Conservation (phyloP, 208 protist genomes). For the Leishmania guyanensis region DNA sequence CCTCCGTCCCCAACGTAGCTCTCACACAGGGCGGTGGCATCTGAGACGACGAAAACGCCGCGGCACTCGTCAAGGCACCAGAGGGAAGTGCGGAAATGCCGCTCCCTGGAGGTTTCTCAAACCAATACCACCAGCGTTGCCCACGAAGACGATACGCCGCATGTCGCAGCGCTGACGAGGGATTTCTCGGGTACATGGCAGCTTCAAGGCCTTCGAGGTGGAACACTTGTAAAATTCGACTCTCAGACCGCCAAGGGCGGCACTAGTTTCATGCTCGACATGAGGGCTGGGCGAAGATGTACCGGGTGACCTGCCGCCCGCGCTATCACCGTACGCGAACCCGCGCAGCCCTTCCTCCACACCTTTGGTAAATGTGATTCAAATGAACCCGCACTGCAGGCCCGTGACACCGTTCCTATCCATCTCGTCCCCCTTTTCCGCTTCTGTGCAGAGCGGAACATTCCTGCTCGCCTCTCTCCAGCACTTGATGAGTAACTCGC, state of each 20-base stretch:
- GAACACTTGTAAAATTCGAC: background rate
- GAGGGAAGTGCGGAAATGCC: background rate
- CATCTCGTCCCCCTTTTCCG: slow-evolving; percentile 24
- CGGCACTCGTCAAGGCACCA: background rate
- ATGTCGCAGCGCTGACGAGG: background rate
- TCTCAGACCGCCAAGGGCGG: background rate
- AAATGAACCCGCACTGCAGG: slow-evolving; percentile 23
- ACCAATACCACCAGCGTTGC: background rate
- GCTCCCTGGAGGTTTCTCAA: too few relatives aligned
- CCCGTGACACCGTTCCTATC: slow-evolving; percentile 35
- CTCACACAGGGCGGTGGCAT: background rate
- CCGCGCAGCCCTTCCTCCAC: slow-evolving; percentile 12
- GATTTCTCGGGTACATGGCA: slow-evolving; percentile 8
- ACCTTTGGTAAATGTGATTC: slow-evolving; percentile 25
- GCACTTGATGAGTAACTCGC: slow-evolving; percentile 6
- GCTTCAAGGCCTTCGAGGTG: slow-evolving; percentile 20
- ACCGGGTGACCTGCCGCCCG: slow-evolving; percentile 25
- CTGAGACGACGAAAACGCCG: background rate
- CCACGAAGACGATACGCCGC: background rate
- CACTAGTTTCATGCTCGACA: slow-evolving; percentile 17
- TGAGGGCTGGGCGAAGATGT: slow-evolving; percentile 16
- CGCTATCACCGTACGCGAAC: background rate
- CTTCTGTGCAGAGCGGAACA: slow-evolving; percentile 15
- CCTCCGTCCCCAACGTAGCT: background rate
- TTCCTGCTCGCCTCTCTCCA: slow-evolving; percentile 9